Evolutionary conservation across 257 asterid species (phyloP).

Genomic region (Ehretia macrophylla): DNA sequence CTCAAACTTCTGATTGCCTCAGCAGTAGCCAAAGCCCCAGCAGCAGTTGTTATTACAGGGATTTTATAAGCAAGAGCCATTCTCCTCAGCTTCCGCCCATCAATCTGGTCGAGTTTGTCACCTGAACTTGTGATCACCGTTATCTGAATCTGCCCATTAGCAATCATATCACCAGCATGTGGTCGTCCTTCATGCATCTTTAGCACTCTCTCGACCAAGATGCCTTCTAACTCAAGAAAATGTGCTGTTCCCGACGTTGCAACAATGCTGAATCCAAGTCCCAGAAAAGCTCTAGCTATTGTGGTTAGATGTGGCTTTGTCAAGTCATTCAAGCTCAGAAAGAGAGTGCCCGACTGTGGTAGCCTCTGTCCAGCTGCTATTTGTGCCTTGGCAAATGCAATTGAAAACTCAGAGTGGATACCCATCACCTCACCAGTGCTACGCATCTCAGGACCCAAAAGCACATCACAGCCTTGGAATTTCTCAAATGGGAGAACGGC

Average conservation of each 20-base stretch:
- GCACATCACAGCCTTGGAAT: conserved; percentile 90
- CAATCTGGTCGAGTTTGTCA: conserved; percentile 77
- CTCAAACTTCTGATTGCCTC: conserved; percentile 86
- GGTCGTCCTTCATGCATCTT: conserved; percentile 98
- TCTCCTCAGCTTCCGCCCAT: conserved; percentile 80
- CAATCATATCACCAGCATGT: conserved; percentile 83
- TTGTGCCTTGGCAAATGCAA: conserved; percentile 91
- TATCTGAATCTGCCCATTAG: conserved; percentile 85
- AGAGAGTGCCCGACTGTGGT: conserved; percentile 76
- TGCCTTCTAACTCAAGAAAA: conserved; percentile 62
- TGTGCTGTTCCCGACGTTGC: conserved; percentile 96
- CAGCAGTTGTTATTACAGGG: conserved; percentile 90
- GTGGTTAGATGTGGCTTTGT: conserved; percentile 63
- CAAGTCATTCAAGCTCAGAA: conserved; percentile 80
- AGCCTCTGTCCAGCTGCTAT: conserved; percentile 94
- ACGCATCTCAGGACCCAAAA: conserved; percentile 97
- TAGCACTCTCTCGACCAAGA: conserved; percentile 74
- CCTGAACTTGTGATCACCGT: conserved; percentile 93
- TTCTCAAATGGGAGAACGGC: conserved; percentile 97
- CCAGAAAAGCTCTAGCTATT: conserved; percentile 61
- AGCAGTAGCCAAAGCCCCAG: conserved; percentile 97
- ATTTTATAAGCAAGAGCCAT: conserved; percentile 94
- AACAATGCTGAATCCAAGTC: conserved; percentile 58
- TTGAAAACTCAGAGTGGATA: conserved; percentile 51
- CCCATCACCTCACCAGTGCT: conserved; percentile 99